phyloP scores from a whole-genome alignment of 2,329 filamentous ascomycete genomes.

The Ophiostoma piceae region DNA sequence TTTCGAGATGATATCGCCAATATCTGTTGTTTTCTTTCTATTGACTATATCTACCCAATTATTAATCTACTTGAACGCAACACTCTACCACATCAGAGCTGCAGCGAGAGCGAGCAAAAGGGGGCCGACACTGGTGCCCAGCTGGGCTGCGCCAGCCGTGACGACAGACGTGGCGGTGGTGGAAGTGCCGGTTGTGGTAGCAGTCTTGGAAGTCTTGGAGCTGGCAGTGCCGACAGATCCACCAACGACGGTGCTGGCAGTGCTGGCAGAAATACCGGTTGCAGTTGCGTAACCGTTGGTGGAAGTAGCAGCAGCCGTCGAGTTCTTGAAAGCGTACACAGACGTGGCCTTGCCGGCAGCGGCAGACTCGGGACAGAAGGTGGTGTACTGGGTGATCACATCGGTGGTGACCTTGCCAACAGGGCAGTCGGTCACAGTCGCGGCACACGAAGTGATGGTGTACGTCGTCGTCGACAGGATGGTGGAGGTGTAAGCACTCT shows the following conservation, averaged over 20 bases:
- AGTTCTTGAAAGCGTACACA: neutral
- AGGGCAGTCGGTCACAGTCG: constrained; percentile 27
- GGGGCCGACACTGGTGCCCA: neutral
- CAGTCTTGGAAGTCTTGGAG: neutral
- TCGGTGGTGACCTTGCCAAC: constrained; percentile 29
- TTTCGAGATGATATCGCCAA: neutral
- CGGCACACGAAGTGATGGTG: constrained; percentile 27
- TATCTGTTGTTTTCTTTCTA: too few relatives aligned
- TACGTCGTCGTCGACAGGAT: constrained; percentile 28
- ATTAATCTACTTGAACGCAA: neutral
- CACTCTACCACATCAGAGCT: neutral
- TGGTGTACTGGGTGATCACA: constrained; percentile 35
- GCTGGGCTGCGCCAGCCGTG: neutral
- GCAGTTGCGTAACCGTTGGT: neutral
- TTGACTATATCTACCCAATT: neutral
- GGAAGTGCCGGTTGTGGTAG: neutral
- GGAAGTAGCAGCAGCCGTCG: neutral
- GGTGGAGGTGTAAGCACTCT: too few relatives aligned
- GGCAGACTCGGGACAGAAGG: constrained; percentile 38
- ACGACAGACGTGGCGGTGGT: neutral
- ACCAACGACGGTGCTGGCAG: neutral
- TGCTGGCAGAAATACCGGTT: neutral
- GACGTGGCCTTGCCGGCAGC: neutral
- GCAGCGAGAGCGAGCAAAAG: neutral
- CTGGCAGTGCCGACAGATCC: neutral